Evolutionary conservation across 495 filamentous ascomycete species (phyloP).

Genomic region (Penicillium simplicissimum): DNA sequence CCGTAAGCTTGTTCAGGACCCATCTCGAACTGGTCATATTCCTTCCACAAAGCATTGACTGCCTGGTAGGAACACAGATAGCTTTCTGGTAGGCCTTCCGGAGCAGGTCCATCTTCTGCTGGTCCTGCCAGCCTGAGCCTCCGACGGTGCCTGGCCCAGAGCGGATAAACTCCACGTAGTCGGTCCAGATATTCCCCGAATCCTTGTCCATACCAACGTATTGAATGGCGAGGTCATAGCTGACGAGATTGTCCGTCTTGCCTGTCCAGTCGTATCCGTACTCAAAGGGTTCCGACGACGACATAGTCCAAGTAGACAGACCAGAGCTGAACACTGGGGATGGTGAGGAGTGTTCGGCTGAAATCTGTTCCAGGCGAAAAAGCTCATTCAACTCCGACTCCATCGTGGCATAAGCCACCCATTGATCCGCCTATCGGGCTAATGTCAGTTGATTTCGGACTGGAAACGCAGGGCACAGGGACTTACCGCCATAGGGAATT

Average conservation of each 20-base stretch:
- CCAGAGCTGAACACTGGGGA: constrained; percentile 85
- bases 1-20: constrained; percentile 84
- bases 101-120: constrained; percentile 93
- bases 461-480: background rate
- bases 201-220: constrained; percentile 91
- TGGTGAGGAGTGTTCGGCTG: constrained; percentile 65
- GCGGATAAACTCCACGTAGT: constrained; percentile 89
- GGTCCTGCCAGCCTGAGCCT: constrained; percentile 88
- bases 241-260: constrained; percentile 72
- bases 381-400: constrained; percentile 82
- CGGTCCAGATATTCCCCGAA: constrained; percentile 85
- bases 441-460: constrained; percentile 14
- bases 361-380: constrained; percentile 75
- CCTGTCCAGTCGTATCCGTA: constrained; percentile 73
- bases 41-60: constrained; percentile 86
- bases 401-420: constrained; percentile 83
- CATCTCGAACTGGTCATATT: constrained; percentile 96
- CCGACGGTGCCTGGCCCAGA: constrained; percentile 80
- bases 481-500: constrained; percentile 89
- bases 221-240: constrained; percentile 91
- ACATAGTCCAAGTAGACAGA: constrained; percentile 93
- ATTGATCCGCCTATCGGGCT: constrained; percentile 72
- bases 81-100: constrained; percentile 90
- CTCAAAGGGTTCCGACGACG: constrained; percentile 84
- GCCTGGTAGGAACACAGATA: constrained; percentile 79